phyloP scores from a whole-genome alignment of 2,329 filamentous ascomycete genomes.

The Hypomyces rosellus region DNA sequence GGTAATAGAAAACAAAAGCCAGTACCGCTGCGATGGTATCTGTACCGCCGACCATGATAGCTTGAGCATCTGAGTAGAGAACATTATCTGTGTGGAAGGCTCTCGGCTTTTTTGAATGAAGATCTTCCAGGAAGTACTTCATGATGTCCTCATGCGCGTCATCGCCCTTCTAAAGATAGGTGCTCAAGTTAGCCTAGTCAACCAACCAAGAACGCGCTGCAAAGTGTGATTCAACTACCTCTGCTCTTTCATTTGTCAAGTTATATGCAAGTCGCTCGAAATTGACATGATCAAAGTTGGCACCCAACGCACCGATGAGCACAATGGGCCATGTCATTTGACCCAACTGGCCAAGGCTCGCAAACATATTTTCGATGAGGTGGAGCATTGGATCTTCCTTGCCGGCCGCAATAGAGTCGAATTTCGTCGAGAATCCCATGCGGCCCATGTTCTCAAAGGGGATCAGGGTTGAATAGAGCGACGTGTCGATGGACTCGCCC shows the following conservation, averaged over 20 bases:
- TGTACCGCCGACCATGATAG: constrained; percentile 17
- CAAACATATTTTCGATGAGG: constrained; percentile 18
- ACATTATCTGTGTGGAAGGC: constrained; percentile 16
- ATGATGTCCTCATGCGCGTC: constrained; percentile 19
- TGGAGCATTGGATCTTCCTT: constrained; percentile 18
- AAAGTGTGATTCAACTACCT: too few relatives aligned
- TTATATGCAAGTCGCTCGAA: too few relatives aligned
- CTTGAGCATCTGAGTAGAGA: constrained; percentile 16
- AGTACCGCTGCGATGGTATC: not conserved
- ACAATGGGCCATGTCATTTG: constrained; percentile 19
- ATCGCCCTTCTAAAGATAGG: not conserved
- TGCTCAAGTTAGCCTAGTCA: too few relatives aligned
- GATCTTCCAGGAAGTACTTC: constrained; percentile 19
- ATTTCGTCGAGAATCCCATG: constrained; percentile 20
- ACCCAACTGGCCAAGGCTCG: constrained; percentile 13
- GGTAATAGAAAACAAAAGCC: too few relatives aligned
- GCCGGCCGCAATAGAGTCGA: constrained; percentile 18
- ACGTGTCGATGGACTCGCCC: constrained; percentile 16
- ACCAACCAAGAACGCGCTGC: too few relatives aligned
- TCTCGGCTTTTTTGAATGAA: constrained; percentile 17
- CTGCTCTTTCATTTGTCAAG: too few relatives aligned
- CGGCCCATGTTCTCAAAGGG: constrained; percentile 25
- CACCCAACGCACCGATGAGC: constrained; percentile 10
- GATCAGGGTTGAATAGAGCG: constrained; percentile 20
- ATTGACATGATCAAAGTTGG: not conserved